Base-by-base conservation (phyloP, 2,329 filamentous ascomycete genomes). In the Beauveria rudraprayagi region DNA sequence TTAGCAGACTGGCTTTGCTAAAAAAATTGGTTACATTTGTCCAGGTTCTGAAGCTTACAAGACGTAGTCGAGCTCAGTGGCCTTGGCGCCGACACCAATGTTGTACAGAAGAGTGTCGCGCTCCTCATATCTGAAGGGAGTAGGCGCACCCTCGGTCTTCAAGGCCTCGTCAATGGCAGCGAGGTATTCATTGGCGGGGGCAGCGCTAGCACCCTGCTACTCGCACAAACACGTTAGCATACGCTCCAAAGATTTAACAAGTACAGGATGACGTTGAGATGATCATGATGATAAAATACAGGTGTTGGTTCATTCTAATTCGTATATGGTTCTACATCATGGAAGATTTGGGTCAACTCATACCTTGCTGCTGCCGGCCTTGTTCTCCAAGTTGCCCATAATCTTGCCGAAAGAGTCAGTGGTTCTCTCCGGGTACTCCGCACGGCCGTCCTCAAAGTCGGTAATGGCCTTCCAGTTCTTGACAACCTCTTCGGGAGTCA, bases 101-200 rank as follows among this genome's bases (percentile, higher is more conserved):
- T 97, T 97, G 83, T 99, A 99, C 54, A 99, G 88, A 69, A 96
- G 94, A 56, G 89, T 82, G 73, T 99, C 94, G 68, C 86, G 87
- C 71, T 97, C 92, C 65, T 88, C 86, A 71, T 92, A 97, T 65
- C 81, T 82, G 78, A 90, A 97, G 69, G 89, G 84, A 60, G 90
- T 91, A 57, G 89, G 88, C 47, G 73, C 71, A 43, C 88, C 80
- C 73, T 92, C 83, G 53, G 86, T 81, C 69, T 86, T 83, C 78
- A 92, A 87, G 37, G 90, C 89, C 67, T 83, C 80, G 70, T 89
- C 84, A 69, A 97, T 97, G 69, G 86, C 86, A 61, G 83, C 80
- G 50, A 96, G 82, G 69, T 89, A 83, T 66, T 90, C 78, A 70
- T 86, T 84, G 69, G 84, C 76, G 64, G 66, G 63, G 64, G 64